A percentile compares a stretch with the other conserved stretches of the same genome.
Evolutionary conservation across 2,329 filamentous ascomycete genomes (phyloP).

Genomic region (Colletotrichum cuscutae): DNA sequence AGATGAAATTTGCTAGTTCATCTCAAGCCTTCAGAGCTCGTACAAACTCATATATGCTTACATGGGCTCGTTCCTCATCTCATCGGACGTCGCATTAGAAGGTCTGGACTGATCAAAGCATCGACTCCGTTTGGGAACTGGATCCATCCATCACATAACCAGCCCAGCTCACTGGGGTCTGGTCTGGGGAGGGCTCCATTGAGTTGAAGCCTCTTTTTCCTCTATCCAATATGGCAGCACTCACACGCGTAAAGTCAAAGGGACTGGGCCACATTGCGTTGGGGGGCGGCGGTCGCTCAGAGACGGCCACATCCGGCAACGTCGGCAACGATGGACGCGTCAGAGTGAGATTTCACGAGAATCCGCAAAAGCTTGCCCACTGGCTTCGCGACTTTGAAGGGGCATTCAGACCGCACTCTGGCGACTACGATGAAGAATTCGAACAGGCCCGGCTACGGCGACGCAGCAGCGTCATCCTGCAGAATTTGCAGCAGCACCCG

Average conservation of each 20-base stretch:
- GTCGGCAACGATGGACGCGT: conserved; percentile 45
- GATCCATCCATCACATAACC: background rate
- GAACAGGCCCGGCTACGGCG: background rate
- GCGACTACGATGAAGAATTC: background rate
- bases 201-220: background rate
- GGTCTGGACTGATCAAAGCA: background rate
- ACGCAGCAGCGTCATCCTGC: conserved; percentile 16
- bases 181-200: background rate
- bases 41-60: background rate
- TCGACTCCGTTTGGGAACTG: too few species aligned
- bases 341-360: conserved; percentile 44
- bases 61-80: background rate
- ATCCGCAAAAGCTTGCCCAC: conserved; percentile 38
- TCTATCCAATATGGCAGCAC: conserved; percentile 40
- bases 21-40: background rate
- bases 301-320: conserved; percentile 39
- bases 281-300: conserved; percentile 36
- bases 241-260: conserved; percentile 42
- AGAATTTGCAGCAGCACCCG: conserved; percentile 19
- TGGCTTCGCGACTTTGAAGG: conserved; percentile 41
- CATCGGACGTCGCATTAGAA: background rate
- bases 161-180: background rate
- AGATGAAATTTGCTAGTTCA: background rate
- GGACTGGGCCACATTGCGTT: conserved; percentile 42
- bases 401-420: conserved; percentile 6